phyloP scores from a whole-genome alignment of 805 yeast species.

The Candida succiphila region DNA sequence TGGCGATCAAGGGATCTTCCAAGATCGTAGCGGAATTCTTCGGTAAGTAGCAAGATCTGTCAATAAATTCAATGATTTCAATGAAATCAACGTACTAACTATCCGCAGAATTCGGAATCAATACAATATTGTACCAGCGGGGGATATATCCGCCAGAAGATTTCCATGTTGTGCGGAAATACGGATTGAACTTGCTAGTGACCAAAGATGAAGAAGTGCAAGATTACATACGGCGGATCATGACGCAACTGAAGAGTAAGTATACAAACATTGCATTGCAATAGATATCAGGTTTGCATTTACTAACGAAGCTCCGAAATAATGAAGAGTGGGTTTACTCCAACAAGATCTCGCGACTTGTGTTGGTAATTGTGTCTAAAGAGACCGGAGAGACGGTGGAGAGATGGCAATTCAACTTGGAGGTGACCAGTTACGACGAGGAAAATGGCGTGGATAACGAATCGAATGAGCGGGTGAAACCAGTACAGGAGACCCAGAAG shows the following conservation, averaged over 20 bases:
- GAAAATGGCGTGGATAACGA: neutral
- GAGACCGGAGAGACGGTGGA: constrained; percentile 63
- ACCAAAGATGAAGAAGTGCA: constrained; percentile 71
- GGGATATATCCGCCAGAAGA: constrained; percentile 87
- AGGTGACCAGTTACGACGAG: constrained; percentile 18
- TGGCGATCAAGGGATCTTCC: constrained; percentile 71
- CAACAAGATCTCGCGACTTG: constrained; percentile 56
- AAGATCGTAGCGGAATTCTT: constrained; percentile 76
- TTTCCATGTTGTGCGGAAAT: constrained; percentile 66
- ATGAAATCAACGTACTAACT: neutral
- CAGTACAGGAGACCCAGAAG: constrained; percentile 43
- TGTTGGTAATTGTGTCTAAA: constrained; percentile 64
- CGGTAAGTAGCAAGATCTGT: constrained; percentile 18
- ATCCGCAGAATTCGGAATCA: constrained; percentile 53
- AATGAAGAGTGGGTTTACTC: constrained; percentile 54
- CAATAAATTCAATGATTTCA: no score
- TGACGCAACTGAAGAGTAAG: constrained; percentile 50
- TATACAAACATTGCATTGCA: constrained; percentile 7
- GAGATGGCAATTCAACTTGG: constrained; percentile 77
- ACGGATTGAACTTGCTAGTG: constrained; percentile 65
- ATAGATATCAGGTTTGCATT: no score
- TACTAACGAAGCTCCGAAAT: neutral
- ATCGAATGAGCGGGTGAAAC: constrained; percentile 11
- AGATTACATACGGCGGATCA: constrained; percentile 53
- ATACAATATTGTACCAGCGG: constrained; percentile 76